Base-by-base conservation (phyloP, 2,329 filamentous ascomycete genomes). In the Colletotrichum orbiculare region DNA sequence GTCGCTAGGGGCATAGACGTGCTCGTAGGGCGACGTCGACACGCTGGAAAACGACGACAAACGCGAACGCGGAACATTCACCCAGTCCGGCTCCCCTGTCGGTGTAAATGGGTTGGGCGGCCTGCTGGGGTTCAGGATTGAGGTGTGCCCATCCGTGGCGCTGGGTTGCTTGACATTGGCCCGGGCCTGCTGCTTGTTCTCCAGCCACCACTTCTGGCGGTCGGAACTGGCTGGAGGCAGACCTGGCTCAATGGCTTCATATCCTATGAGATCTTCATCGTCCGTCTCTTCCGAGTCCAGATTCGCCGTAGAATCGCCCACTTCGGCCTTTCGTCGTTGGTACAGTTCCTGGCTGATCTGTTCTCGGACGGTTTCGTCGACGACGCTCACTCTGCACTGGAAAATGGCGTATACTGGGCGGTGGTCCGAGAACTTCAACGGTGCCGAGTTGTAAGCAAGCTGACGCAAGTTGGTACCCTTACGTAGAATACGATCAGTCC, bases 381-480 rank as follows among this genome's bases (percentile, higher is more conserved):
- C 82, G 48, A 96, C 89, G 69, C 84, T 94, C 56, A 98, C 91
- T 1, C 85, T 87, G 76, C 94, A 96, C 69, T 93, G 87, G 73
- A 99, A 99, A 0, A 89, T 88, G 11, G 93, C 94, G 77, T 93
- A 97, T 0, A 99, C 95, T 2, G 96, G 96, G n/a, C 94, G 87
- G 76, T 99, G 96, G 73, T 99, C 96, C 0, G 96, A 99, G 75
- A 98, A 97, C 11, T 86, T 87, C 41, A 99, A 82, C 37, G 93
- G 89, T 4, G 94, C 94, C 57, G 87, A 90, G 72, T 92, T 87
- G 77, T 99, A 99, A 38, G 91, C 86, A 10, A 91, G 82, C 75
- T 98, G 96, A 46, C 89, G 89, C 41, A 99, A 85, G 70, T 93
- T 94, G 65, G 87, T 82, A 8, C 96, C 96, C 79, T 94, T 96